Conservation (phyloP, 148 eudicot genomes). For the Chenopodium formosanum region DNA sequence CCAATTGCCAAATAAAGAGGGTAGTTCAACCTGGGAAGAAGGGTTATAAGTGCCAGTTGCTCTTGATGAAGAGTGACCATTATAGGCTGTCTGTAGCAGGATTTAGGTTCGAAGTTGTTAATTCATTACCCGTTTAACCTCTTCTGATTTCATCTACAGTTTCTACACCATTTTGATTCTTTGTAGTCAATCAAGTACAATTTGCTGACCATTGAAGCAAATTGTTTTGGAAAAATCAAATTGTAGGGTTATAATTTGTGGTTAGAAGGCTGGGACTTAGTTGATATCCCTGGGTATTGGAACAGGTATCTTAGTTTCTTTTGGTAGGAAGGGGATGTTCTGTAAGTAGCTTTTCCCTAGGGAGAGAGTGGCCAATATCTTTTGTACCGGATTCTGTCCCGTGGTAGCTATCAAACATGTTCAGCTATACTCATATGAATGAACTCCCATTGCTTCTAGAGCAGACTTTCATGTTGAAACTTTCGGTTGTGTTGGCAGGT, state of each 20-base stretch:
- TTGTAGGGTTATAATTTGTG: neutral
- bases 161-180: too few species aligned
- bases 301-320: neutral
- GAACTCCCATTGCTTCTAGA: neutral
- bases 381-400: neutral
- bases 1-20: neutral
- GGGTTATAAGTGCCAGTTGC: neutral
- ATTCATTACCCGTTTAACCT: neutral
- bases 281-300: neutral
- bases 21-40: neutral
- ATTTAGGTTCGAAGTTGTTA: neutral
- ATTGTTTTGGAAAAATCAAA: neutral
- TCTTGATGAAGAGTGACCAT: neutral
- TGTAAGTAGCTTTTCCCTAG: neutral
- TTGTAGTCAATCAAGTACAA: neutral
- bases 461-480: neutral
- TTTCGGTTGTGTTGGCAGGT: conserved; percentile 43
- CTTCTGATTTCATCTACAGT: neutral
- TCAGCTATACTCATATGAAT: neutral
- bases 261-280: neutral
- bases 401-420: neutral
- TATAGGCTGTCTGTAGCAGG: neutral
- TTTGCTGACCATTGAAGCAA: neutral
- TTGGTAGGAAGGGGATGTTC: neutral
- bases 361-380: neutral